Evolutionary conservation across 2,329 filamentous ascomycete genomes (phyloP).

Genomic region (Dactylellina parvicollis): DNA sequence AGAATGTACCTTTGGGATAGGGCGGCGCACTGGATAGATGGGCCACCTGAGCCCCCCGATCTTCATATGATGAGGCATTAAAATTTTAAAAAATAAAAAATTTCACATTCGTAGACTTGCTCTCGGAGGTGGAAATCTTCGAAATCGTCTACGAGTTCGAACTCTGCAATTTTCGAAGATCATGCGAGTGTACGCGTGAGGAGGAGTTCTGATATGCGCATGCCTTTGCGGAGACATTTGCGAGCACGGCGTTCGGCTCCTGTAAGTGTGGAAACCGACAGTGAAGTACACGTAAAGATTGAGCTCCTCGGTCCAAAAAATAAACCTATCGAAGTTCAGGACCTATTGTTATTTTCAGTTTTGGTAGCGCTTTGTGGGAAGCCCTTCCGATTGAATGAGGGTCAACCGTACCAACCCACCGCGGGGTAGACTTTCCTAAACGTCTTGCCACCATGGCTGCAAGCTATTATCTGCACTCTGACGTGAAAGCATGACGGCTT

Average conservation of each 20-base stretch:
- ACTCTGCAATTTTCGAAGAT: constrained; percentile 8
- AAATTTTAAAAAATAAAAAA: constrained; percentile 1
- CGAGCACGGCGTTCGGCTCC: constrained; percentile 19
- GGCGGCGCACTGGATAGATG: too few relatives aligned
- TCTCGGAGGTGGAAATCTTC: neutral
- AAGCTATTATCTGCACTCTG: neutral
- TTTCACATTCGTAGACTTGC: constrained; percentile 13
- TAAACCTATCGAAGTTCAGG: constrained; percentile 6
- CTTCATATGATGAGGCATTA: constrained; percentile 53
- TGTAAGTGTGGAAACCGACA: constrained; percentile 1
- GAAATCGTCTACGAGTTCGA: neutral
- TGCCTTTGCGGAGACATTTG: neutral
- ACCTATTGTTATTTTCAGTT: constrained; percentile 19
- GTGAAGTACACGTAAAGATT: constrained; percentile 1
- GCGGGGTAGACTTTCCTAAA: constrained; percentile 50
- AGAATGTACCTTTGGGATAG: constrained; percentile 29
- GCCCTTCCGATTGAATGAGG: constrained; percentile 39
- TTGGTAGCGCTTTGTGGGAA: constrained; percentile 15
- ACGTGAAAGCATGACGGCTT: neutral
- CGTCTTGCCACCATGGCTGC: constrained; percentile 4
- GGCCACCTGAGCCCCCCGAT: constrained; percentile 20
- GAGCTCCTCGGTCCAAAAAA: constrained; percentile 22
- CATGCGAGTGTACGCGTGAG: constrained; percentile 26
- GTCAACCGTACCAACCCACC: constrained; percentile 6
- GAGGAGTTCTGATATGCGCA: constrained; percentile 19